Base-by-base conservation (phyloP, 805 yeast species). In the Saccharomyces paradoxus region DNA sequence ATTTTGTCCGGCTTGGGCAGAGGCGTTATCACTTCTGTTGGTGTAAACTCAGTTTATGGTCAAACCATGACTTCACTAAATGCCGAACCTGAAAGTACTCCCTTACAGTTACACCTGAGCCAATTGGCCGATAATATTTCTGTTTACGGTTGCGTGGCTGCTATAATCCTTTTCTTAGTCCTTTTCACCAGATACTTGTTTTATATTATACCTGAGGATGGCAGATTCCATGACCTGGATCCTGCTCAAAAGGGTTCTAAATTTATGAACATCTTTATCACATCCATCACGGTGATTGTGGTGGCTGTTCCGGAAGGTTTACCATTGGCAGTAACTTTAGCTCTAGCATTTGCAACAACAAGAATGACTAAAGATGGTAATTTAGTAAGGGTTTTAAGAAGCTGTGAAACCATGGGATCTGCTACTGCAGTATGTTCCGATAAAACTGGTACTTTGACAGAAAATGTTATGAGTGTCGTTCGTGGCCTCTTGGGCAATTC, bases 261-360 rank as follows among this genome's bases (percentile, higher is more conserved):
- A 60, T 91, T 91, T 62, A 75, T 94, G 74, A 85, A 89, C 63
- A 87, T 92, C 54, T 76, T 94, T 56, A 94, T 94, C 64, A 89
- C 94, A 26, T 86, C 98, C 0, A 87, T 94, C 56, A 90, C 99
- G 0, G 80, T 94, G 62, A 83, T 94, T 29, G 99, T 92, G 14
- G 99, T 94, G 51, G 99, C 99, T 0, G 96, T 94, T n/a, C 99
- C 99, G 2, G 99, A 94, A 73, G 99, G 99, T 58, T 79, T 94
- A 55, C 99, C 99, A 1, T 76, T 94, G 54, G 99, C 99, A 1
- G 99, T 94, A 17, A 94, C 99, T 0, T 77, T 94, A 49, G 96
- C 99, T 0, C 76, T 94, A 60, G 99, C 99, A 0, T 94, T 94
- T 75, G 99, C 99, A 1, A 94, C 99, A 2, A 91, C 97, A 9